Evolutionary conservation across 106 monocot genomes (phyloP).

Genomic region (Dendrobium huoshanense): DNA sequence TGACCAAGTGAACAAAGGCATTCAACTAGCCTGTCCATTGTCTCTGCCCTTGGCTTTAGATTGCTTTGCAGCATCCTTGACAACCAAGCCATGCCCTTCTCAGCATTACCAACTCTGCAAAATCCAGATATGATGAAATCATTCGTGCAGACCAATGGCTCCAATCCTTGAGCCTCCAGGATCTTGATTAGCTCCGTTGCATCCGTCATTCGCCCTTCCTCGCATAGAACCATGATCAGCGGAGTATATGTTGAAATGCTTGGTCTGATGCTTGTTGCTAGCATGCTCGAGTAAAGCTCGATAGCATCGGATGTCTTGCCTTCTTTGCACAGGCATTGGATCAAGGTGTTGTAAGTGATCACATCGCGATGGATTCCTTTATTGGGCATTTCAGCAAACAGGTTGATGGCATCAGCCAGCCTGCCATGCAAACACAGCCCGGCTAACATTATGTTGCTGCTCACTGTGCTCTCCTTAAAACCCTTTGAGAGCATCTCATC

Average conservation of each 20-base stretch:
- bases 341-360: constrained; percentile 50
- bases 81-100: constrained; percentile 44
- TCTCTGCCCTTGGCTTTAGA: constrained; percentile 27
- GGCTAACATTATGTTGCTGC: constrained; percentile 43
- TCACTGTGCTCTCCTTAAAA: constrained; percentile 28
- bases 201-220: constrained; percentile 25
- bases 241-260: constrained; percentile 39
- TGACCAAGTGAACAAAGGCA: constrained; percentile 18
- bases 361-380: constrained; percentile 35
- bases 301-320: constrained; percentile 28
- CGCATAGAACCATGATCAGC: constrained; percentile 33
- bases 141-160: constrained; percentile 34
- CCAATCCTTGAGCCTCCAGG: constrained; percentile 37
- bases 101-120: constrained; percentile 27
- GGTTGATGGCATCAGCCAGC: constrained; percentile 26
- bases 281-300: constrained; percentile 21
- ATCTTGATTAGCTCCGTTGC: constrained; percentile 32
- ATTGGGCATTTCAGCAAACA: constrained; percentile 32
- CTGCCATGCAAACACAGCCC: constrained; percentile 37
- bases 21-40: constrained; percentile 27
- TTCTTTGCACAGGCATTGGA: constrained; percentile 43
- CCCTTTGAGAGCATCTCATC: constrained; percentile 44
- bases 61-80: constrained; percentile 37
- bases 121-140: constrained; percentile 42
- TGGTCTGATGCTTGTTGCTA: constrained; percentile 27